Percentiles rank a stretch among this genome's conserved stretches.
phyloP scores from a whole-genome alignment of 116 monocot species.

The Phalaenopsis hybrid region DNA sequence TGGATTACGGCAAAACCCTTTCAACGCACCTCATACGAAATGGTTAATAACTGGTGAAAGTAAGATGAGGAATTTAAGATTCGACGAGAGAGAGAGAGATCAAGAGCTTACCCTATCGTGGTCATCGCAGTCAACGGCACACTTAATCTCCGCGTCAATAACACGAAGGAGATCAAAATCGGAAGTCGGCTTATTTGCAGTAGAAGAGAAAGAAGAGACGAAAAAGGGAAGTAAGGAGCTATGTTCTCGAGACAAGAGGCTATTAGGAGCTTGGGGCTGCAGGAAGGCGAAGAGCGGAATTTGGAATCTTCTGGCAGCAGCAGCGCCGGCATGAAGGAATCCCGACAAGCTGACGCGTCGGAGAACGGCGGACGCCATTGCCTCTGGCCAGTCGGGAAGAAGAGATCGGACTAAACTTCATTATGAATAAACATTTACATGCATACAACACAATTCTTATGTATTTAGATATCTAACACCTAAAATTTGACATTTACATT shows the following conservation, averaged over 20 bases:
- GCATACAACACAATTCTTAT: no score
- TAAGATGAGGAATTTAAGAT: no score
- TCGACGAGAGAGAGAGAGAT: no score
- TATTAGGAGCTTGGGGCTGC: neutral
- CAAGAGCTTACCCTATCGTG: constrained; percentile 39
- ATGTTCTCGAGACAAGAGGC: neutral
- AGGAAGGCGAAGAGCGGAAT: neutral
- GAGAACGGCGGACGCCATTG: constrained; percentile 31
- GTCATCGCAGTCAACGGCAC: constrained; percentile 73
- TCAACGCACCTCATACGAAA: neutral
- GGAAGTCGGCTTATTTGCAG: constrained; percentile 14
- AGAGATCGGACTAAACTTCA: neutral
- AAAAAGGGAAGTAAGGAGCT: neutral
- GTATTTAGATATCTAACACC: no score
- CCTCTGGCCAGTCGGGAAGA: neutral
- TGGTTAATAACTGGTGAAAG: neutral
- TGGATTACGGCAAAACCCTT: neutral
- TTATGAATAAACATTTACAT: neutral
- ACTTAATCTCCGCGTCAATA: constrained; percentile 81
- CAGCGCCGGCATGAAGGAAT: constrained; percentile 6
- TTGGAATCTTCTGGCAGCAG: neutral
- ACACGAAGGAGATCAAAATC: constrained; percentile 52
- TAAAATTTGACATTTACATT: no score
- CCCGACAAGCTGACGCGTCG: constrained; percentile 24
- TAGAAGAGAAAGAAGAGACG: constrained; percentile 19